phyloP scores from a whole-genome alignment of 2,329 filamentous ascomycete genomes.

The Ilyonectria destructans region DNA sequence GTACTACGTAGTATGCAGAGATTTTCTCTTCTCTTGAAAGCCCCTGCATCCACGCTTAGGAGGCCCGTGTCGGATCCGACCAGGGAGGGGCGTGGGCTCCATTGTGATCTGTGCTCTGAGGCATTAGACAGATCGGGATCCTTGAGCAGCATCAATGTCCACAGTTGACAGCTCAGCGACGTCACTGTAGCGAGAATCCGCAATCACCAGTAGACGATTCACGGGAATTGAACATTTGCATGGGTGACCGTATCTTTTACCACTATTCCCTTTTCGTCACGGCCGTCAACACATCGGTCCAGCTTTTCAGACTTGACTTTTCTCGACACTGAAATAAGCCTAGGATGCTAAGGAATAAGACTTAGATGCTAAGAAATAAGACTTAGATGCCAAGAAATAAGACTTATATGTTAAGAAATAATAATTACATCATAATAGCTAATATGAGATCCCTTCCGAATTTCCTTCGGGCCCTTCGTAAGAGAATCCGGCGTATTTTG shows the following conservation, averaged over 20 bases:
- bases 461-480: too few species aligned
- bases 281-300: background rate
- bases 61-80: background rate
- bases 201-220: background rate
- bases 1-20: background rate
- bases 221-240: background rate
- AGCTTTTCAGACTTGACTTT: background rate
- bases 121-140: background rate
- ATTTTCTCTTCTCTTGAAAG: background rate
- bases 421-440: too few species aligned
- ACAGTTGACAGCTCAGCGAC: slow-evolving; percentile 1
- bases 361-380: too few species aligned
- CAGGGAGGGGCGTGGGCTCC: background rate
- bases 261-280: background rate
- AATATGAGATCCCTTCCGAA: too few species aligned
- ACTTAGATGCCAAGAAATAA: too few species aligned
- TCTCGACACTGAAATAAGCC: too few species aligned
- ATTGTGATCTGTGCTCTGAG: background rate
- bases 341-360: too few species aligned
- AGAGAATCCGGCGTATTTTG: too few species aligned
- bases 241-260: background rate
- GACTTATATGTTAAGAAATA: too few species aligned
- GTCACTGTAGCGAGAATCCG: background rate
- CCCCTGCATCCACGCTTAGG: background rate
- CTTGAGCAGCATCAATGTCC: background rate